Base-by-base conservation (phyloP, 2,329 filamentous ascomycete species). In the Pseudogymnoascus pannorum region DNA sequence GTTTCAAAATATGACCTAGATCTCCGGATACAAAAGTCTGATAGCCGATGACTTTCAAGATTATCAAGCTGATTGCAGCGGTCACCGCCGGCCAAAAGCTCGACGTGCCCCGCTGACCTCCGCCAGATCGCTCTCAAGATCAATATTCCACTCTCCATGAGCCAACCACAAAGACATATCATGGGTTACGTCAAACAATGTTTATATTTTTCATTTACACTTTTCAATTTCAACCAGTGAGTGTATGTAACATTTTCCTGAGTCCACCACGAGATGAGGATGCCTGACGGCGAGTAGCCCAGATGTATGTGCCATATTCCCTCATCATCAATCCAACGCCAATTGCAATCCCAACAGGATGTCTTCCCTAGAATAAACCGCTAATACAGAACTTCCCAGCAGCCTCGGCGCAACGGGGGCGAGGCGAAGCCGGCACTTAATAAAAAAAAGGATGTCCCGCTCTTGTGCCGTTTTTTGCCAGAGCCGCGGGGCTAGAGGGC, bases 1-100 rank as follows among this genome's bases (percentile, higher is more conserved):
- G 71, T 33, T 72, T 72, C 62, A 18, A 3, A 26, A 16, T 48
- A 26, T 2, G 11, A 12, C 1, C 4, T 54, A 54, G 18, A 16
- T 29, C n/a, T n/a, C n/a, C n/a, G n/a, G n/a, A 51, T 29, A 54
- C 16, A 54, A 54, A 22, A 20, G 5, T 51, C n/a, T 29, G 16
- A 44, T 29, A 8, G 16, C 12, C 11, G n/a, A 5, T 29, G 24
- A 14, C 44, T 51, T 11, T 29, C 4, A 14, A 18, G n/a, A 11
- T 14, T 6, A 44, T 29, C 22, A 11, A 11, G 16, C 44, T 5
- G 16, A 11, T 11, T 16, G 8, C 24, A 51, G 4, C 24, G 29
- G 18, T 18, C n/a, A 51, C 5, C 8, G 4, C 2, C 4, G 24
- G 24, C 14, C 9, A 51, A 9, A 3, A 7, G 48, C 48, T 18